phyloP scores from a whole-genome alignment of 1,284 basidiomycete genomes.

The Macrocybe sp. region DNA sequence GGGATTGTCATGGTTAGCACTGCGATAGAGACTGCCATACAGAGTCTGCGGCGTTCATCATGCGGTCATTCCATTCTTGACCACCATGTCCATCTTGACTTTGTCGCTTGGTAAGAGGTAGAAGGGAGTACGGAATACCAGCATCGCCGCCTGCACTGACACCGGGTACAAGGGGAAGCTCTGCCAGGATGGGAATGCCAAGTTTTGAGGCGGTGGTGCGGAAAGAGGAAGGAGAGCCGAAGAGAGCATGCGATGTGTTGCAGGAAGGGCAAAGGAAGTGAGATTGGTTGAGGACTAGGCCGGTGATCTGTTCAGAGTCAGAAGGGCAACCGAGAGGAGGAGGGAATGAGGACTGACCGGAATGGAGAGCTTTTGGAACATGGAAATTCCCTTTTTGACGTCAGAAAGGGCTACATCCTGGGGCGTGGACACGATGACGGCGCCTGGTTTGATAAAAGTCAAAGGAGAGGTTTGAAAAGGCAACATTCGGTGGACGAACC shows the following conservation, averaged over 20 bases:
- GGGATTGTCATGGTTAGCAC: no score
- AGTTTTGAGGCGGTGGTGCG: conserved; percentile 58
- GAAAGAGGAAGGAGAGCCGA: conserved; percentile 72
- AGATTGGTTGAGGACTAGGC: conserved; percentile 88
- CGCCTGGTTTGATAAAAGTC: conserved; percentile 42
- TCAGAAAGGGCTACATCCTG: conserved; percentile 94
- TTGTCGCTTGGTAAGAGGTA: conserved; percentile 13
- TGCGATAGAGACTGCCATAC: conserved; percentile 29
- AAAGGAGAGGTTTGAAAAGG: not conserved
- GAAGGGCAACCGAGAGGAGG: not conserved
- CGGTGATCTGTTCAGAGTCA: conserved; percentile 61
- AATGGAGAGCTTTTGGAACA: conserved; percentile 88
- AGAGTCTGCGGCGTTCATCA: conserved; percentile 37
- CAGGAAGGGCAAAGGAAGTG: conserved; percentile 86
- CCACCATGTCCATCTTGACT: conserved; percentile 30
- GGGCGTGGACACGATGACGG: conserved; percentile 92
- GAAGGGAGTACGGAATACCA: conserved; percentile 59
- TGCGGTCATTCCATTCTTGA: conserved; percentile 41
- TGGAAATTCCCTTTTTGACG: conserved; percentile 88
- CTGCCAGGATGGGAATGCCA: conserved; percentile 69
- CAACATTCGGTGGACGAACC: conserved; percentile 40
- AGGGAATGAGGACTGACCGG: conserved; percentile 52
- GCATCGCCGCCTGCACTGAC: conserved; percentile 76
- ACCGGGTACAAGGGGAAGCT: conserved; percentile 77
- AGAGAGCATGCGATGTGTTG: conserved; percentile 68